Evolutionary conservation across 805 yeast genomes (phyloP), one percentile per base, ranked within the genome.

Genomic region (Saturnispora serradocipensis): DNA sequence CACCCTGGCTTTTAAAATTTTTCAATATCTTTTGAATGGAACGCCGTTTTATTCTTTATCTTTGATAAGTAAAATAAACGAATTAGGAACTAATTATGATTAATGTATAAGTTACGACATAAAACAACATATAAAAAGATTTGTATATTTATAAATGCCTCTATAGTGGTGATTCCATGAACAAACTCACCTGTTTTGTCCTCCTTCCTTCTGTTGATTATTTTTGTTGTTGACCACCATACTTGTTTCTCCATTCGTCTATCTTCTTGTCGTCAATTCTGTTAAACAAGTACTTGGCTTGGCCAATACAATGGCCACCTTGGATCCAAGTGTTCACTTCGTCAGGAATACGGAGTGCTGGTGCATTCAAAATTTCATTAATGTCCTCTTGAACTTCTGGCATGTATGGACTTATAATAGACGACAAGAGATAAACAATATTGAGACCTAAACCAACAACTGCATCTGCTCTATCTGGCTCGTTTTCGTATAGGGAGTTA

Each of bases 401-500:
- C 81, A 93, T 88, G 72, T 76, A 93, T 58, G 99, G 99, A 46
- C 78, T 73, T 51, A 89, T 76, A 49, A 93, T 69, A 0, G 97
- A 81, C 43, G 91, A 80, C n/a, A 93, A 81, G 57, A 88, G 71
- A 70, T 89, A 90, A 47, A 91, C 81, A 65, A 91, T 74, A 71
- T 91, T 93, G 67, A 93, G 74, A 54, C 95, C 97, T 49, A 88
- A 85, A 57, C 87, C 96, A 51, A 93, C 86, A 49, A 91, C 96
- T 3, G 96, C 96, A 63, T 89, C 97, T 13, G 96, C 80, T 62
- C 80, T 81, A 34, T 77, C 87, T 43, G 97, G 95, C 46, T 71
- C 66, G 62, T 88, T 80, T 51, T 81, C 78, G 69, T 82, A 88
- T 58, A 90, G 74, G 9, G 86, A 74, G 76, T 93, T 93, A 69